Percentiles rank a stretch among this genome's conserved stretches.
Conservation (phyloP, 2,329 filamentous ascomycete species). For the Botryotinia convoluta region DNA sequence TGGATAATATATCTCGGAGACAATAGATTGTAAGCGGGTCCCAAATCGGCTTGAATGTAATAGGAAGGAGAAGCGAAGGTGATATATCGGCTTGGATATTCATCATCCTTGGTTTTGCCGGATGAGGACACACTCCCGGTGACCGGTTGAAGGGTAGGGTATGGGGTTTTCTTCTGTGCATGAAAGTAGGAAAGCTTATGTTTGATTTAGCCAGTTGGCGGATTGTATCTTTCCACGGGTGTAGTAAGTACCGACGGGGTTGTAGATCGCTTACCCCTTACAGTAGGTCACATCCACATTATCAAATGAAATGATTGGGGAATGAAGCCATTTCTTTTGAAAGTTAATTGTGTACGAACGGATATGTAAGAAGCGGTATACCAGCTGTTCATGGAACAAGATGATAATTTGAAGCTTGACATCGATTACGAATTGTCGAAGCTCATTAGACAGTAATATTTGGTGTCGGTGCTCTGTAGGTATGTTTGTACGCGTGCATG, state of each 20-base stretch:
- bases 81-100: neutral
- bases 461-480: neutral
- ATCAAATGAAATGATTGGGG: neutral
- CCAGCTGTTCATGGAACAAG: neutral
- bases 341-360: neutral
- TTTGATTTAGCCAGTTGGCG: neutral
- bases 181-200: neutral
- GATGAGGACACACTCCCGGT: neutral
- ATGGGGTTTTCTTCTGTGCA: neutral
- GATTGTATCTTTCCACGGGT: neutral
- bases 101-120: neutral
- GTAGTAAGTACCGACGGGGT: neutral
- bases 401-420: neutral
- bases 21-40: neutral
- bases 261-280: neutral
- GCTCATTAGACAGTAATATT: neutral
- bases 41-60: neutral
- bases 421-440: neutral
- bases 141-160: neutral
- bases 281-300: neutral
- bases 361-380: neutral
- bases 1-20: neutral
- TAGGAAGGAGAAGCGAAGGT: slow-evolving; percentile 5
- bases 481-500: neutral
- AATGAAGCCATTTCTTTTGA: neutral